A percentile compares a stretch with the other conserved stretches of the same genome.
These are phyloP conservation scores for Proliferodiscus dingleyae DNA, from an alignment of 2,329 filamentous ascomycete genomes.

Conservation along the genomic window DNA sequence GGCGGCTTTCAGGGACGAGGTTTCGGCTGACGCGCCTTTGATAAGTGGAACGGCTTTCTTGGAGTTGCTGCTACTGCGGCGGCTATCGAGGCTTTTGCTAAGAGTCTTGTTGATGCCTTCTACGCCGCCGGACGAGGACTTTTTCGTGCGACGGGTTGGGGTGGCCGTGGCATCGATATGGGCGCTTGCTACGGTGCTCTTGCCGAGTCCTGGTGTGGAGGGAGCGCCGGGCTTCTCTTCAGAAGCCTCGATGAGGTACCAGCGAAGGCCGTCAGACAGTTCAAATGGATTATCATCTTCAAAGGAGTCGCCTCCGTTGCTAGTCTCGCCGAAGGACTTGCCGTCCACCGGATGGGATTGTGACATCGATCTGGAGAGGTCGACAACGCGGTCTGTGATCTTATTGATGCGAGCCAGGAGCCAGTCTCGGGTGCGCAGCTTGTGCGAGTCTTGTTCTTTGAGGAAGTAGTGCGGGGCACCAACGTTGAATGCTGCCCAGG, in stretches of 20 bases:
- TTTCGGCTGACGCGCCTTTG: slow-evolving; percentile 22
- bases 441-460: slow-evolving; percentile 84
- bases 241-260: slow-evolving; percentile 90
- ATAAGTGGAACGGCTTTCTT: slow-evolving; percentile 60
- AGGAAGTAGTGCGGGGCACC: slow-evolving; percentile 97
- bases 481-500: slow-evolving; percentile 98
- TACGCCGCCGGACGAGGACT: slow-evolving; percentile 47
- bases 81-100: slow-evolving; percentile 84
- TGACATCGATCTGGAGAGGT: slow-evolving; percentile 72
- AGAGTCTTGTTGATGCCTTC: slow-evolving; percentile 74
- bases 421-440: slow-evolving; percentile 83
- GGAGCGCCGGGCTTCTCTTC: slow-evolving; percentile 92
- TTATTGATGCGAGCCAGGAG: slow-evolving; percentile 90
- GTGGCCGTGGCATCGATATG: slow-evolving; percentile 82
- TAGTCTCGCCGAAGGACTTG: slow-evolving; percentile 38
- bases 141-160: slow-evolving; percentile 43
- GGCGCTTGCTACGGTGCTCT: slow-evolving; percentile 84
- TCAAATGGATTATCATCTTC: slow-evolving; percentile 98
- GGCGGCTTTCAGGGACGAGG: slow-evolving; percentile 20
- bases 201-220: slow-evolving; percentile 85
- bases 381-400: slow-evolving; percentile 88
- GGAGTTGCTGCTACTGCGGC: slow-evolving; percentile 80
- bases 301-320: too few relatives aligned
- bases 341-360: slow-evolving; percentile 33
- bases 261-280: slow-evolving; percentile 86